Evolutionary conservation across 805 yeast species (phyloP).

Genomic region (Starmerella asiatica): DNA sequence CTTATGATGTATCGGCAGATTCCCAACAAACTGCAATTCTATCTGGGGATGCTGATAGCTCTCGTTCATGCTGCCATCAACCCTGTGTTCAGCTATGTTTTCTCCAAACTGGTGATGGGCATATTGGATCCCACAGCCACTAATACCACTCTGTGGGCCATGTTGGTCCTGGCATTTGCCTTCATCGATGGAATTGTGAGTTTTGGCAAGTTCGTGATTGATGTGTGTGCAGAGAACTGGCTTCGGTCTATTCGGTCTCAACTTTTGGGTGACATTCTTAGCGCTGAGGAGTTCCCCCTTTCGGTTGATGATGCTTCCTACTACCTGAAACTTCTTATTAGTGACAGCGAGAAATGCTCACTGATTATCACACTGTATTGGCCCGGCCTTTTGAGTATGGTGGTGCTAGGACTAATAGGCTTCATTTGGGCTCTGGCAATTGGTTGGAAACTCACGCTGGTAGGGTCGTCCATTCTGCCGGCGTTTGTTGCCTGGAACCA

Average conservation of each 20-base stretch:
- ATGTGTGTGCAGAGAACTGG: conserved; percentile 57
- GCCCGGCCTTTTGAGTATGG: conserved; percentile 39
- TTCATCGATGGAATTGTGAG: conserved; percentile 44
- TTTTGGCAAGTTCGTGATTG: conserved; percentile 40
- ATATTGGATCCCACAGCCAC: conserved; percentile 35
- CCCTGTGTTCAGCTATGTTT: conserved; percentile 68
- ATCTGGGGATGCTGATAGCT: conserved; percentile 42
- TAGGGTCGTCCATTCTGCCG: conserved; percentile 67
- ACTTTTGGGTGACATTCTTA: conserved; percentile 37
- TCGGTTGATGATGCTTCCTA: conserved; percentile 33
- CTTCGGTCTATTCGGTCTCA: conserved; percentile 38
- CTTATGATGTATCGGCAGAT: conserved; percentile 1
- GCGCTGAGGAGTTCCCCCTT: conserved; percentile 33
- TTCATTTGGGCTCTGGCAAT: conserved; percentile 58
- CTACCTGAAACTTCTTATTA: conserved; percentile 56
- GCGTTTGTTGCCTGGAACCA: conserved; percentile 40
- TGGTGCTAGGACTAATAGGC: conserved; percentile 46
- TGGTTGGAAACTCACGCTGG: conserved; percentile 82
- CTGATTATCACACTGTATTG: conserved; percentile 49
- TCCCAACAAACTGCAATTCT: conserved; percentile 21
- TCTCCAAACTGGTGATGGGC: conserved; percentile 54
- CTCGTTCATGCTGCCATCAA: conserved; percentile 47
- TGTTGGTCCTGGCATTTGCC: conserved; percentile 50
- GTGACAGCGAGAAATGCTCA: conserved; percentile 70
- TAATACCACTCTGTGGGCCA: conserved; percentile 47